Evolutionary conservation across 805 yeast genomes (phyloP).

Genomic region (Nakazawaea wyomingensis): DNA sequence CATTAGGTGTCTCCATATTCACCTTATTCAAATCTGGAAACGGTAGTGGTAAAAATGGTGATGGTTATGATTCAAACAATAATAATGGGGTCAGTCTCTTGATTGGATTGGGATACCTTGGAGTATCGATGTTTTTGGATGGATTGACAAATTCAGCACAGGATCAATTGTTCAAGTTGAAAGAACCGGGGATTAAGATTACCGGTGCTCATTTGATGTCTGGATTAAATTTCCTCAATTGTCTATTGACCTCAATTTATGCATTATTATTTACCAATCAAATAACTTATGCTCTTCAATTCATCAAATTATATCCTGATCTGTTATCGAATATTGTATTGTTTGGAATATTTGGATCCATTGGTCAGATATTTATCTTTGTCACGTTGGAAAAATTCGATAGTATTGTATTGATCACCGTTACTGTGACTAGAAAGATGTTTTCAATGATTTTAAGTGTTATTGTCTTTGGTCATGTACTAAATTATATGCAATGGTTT

Average conservation of each 20-base stretch:
- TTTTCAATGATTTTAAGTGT: slow-evolving; percentile 90
- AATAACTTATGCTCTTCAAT: slow-evolving; percentile 39
- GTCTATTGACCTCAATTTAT: slow-evolving; percentile 44
- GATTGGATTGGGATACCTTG: slow-evolving; percentile 58
- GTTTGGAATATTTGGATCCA: slow-evolving; percentile 76
- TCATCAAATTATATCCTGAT: slow-evolving; percentile 45
- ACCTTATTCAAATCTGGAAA: slow-evolving; percentile 34
- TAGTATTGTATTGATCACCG: slow-evolving; percentile 79
- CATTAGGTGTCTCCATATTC: slow-evolving; percentile 77
- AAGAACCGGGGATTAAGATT: slow-evolving; percentile 29
- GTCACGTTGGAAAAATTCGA: slow-evolving; percentile 79
- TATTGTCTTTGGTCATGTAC: slow-evolving; percentile 73
- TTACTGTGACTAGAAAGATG: slow-evolving; percentile 96
- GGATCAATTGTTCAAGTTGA: slow-evolving; percentile 66
- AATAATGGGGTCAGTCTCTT: slow-evolving; percentile 36
- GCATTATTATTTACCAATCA: slow-evolving; percentile 44
- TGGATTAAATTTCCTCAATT: slow-evolving; percentile 44
- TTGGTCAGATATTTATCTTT: slow-evolving; percentile 94
- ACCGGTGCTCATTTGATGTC: slow-evolving; percentile 91
- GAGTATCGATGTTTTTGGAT: slow-evolving; percentile 68
- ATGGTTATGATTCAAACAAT: slow-evolving; percentile 18
- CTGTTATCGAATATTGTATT: slow-evolving; percentile 54
- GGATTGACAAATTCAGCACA: slow-evolving; percentile 94
- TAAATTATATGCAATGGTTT: slow-evolving; percentile 62
- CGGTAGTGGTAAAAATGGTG: too few species aligned